phyloP scores from a whole-genome alignment of 305 asterid genomes.

The Rubia occidens region DNA sequence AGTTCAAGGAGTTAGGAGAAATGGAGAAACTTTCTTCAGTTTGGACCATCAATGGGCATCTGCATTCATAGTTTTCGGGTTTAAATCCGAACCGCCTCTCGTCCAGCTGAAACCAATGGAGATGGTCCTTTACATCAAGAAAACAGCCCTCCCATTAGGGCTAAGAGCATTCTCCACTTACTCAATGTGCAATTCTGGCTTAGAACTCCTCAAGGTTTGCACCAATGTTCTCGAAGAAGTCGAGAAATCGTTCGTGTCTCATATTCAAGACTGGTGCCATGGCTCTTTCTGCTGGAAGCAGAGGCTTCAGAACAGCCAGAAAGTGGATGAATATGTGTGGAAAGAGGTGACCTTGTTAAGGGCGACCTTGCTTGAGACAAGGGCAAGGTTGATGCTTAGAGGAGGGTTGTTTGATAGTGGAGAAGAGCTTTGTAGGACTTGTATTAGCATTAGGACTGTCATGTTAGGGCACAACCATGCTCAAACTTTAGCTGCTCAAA shows the following conservation, averaged over 20 bases:
- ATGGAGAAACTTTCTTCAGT: constrained; percentile 34
- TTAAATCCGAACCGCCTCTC: constrained; percentile 67
- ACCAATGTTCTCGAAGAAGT: constrained; percentile 77
- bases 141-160: constrained; percentile 67
- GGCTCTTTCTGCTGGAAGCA: constrained; percentile 83
- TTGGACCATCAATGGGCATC: constrained; percentile 75
- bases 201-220: constrained; percentile 78
- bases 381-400: constrained; percentile 63
- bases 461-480: constrained; percentile 85
- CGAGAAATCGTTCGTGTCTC: constrained; percentile 79
- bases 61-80: constrained; percentile 75
- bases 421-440: constrained; percentile 73
- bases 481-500: constrained; percentile 82
- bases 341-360: constrained; percentile 77
- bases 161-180: constrained; percentile 52
- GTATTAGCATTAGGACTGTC: constrained; percentile 82
- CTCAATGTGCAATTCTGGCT: constrained; percentile 74
- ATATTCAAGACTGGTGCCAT: constrained; percentile 70
- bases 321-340: constrained; percentile 78
- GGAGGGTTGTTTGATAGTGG: constrained; percentile 75
- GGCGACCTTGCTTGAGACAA: constrained; percentile 59
- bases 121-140: constrained; percentile 59
- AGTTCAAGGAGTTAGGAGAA: constrained; percentile 52
- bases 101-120: constrained; percentile 78
- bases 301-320: constrained; percentile 45